Conservation (phyloP, 1,284 basidiomycete species). For the Apiotrichum montevideense region DNA sequence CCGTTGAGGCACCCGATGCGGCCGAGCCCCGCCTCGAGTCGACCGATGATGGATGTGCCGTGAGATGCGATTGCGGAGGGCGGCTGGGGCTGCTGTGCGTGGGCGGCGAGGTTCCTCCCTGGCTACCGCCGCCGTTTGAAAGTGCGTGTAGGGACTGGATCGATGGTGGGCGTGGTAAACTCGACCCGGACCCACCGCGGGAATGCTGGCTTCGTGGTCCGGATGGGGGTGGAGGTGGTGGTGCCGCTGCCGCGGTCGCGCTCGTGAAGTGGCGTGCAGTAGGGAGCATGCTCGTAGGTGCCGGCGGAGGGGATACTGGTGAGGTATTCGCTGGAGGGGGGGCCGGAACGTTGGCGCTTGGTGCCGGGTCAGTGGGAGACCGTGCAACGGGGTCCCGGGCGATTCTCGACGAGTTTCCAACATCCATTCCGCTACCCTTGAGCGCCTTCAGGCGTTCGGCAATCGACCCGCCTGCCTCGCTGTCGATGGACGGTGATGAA, state of each 20-base stretch:
- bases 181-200: not conserved
- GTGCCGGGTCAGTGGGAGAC: not conserved
- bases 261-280: not conserved
- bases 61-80: not conserved
- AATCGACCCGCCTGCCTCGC: conserved; percentile 36
- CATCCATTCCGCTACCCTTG: conserved; percentile 42
- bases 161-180: not conserved
- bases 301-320: not conserved
- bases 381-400: conserved; percentile 25
- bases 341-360: not conserved
- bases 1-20: not conserved
- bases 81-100: too few species aligned
- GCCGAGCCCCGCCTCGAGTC: not conserved
- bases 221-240: not conserved
- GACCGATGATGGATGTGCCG: not conserved
- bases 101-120: too few species aligned
- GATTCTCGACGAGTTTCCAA: conserved; percentile 24
- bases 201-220: not conserved
- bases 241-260: not conserved
- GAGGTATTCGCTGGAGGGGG: not conserved
- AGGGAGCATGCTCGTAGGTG: not conserved
- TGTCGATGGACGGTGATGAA: conserved; percentile 9
- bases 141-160: not conserved
- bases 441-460: conserved; percentile 46
- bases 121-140: not conserved